Conservation (phyloP, 2,329 filamentous ascomycete genomes). For the Chaetomium globosum region DNA sequence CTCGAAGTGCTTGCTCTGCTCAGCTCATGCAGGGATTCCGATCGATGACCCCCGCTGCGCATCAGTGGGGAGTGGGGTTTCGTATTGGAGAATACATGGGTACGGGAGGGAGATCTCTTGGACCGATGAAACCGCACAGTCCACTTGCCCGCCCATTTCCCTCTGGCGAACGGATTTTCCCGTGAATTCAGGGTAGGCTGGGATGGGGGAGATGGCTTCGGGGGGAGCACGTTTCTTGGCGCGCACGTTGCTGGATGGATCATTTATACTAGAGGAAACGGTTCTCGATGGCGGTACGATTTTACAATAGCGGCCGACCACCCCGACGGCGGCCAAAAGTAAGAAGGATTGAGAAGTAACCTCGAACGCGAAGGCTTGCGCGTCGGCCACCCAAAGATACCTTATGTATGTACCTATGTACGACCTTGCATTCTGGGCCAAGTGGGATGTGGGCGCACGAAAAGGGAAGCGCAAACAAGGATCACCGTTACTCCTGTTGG, state of each 20-base stretch:
- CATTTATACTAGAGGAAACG: background rate
- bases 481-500: constrained; percentile 9
- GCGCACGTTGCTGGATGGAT: background rate
- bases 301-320: background rate
- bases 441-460: constrained; percentile 4
- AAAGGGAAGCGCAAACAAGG: constrained; percentile 5
- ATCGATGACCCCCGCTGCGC: background rate
- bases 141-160: background rate
- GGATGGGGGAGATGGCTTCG: background rate
- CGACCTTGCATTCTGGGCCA: constrained; percentile 3
- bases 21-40: background rate
- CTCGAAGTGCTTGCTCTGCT: background rate
- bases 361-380: background rate
- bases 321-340: background rate
- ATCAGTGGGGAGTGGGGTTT: background rate
- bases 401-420: background rate
- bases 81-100: too few species aligned
- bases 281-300: background rate
- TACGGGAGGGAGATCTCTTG: too few species aligned
- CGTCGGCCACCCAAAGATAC: background rate
- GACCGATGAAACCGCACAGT: background rate
- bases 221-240: constrained; percentile 2
- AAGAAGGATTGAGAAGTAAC: background rate
- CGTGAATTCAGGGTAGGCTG: too few species aligned
- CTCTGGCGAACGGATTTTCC: background rate